These are phyloP conservation scores for Pleurotus sapidus DNA, from an alignment of 768 basidiomycete species.

Conservation along the genomic window DNA sequence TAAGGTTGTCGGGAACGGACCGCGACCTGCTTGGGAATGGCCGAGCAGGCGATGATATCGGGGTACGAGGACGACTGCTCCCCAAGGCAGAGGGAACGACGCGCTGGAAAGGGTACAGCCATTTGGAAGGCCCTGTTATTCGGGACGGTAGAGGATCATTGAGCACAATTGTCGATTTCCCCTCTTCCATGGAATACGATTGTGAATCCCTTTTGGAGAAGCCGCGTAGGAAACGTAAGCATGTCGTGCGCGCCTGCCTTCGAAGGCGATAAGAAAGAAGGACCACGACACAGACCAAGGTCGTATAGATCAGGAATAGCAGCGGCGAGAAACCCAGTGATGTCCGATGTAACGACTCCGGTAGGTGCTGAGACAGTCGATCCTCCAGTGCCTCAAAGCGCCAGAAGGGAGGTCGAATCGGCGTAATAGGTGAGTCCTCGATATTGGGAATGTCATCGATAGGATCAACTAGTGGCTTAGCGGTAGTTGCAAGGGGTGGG, in stretches of 20 bases:
- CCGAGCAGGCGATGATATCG: constrained; percentile 19
- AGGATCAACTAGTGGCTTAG: constrained; percentile 68
- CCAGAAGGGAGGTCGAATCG: constrained; percentile 62
- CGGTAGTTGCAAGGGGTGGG: constrained; percentile 38
- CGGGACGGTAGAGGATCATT: constrained; percentile 27
- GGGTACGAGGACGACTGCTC: constrained; percentile 20
- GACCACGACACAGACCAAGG: constrained; percentile 39
- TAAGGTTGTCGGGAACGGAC: constrained; percentile 26
- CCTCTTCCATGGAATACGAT: constrained; percentile 52
- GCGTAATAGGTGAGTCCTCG: constrained; percentile 51
- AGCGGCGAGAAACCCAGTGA: constrained; percentile 75
- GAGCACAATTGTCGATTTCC: constrained; percentile 22
- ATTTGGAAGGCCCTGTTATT: constrained; percentile 19
- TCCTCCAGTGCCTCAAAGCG: constrained; percentile 62
- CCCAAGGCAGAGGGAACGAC: constrained; percentile 20
- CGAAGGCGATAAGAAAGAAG: constrained; percentile 56
- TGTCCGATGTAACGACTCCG: constrained; percentile 54
- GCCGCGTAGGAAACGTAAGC: constrained; percentile 33
- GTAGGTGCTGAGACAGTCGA: constrained; percentile 63
- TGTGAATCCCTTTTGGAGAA: constrained; percentile 24
- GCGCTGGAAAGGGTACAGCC: constrained; percentile 33
- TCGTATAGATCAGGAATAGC: constrained; percentile 53
- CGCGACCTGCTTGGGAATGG: constrained; percentile 36
- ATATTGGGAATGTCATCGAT: constrained; percentile 61
- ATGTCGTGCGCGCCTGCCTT: constrained; percentile 45